phyloP scores from a whole-genome alignment of 352 stramenopile species.

The Pythium periplocum region DNA sequence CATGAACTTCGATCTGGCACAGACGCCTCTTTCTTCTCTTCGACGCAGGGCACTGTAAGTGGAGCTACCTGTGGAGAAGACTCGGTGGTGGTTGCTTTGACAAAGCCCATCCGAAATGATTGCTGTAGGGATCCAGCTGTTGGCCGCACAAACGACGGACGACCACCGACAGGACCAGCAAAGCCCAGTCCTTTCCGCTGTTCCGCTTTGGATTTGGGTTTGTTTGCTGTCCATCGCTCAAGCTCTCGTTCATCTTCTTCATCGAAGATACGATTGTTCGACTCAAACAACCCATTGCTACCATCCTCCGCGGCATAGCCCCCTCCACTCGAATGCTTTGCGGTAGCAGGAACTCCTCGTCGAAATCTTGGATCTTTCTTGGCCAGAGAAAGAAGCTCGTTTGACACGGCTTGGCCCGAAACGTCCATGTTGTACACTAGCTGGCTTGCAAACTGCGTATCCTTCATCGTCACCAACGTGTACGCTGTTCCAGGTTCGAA shows the following conservation, averaged over 20 bases:
- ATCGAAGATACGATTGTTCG: conserved; percentile 11
- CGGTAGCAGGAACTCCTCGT: conserved; percentile 22
- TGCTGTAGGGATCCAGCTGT: not conserved
- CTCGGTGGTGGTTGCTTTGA: conserved; percentile 22
- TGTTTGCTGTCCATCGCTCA: conserved; percentile 49
- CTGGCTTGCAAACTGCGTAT: conserved; percentile 68
- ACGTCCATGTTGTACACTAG: conserved; percentile 85
- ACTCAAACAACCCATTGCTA: not conserved
- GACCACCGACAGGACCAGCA: conserved; percentile 9
- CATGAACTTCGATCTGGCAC: no score
- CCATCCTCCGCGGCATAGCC: not conserved
- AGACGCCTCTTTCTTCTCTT: no score
- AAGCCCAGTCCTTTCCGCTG: conserved; percentile 74
- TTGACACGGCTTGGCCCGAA: conserved; percentile 46
- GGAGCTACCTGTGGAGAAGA: no score
- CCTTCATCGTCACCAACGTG: conserved; percentile 69
- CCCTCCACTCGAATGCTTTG: not conserved
- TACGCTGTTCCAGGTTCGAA: conserved; percentile 80
- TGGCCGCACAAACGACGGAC: conserved; percentile 13
- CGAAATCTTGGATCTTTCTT: conserved; percentile 44
- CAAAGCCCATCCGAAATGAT: conserved; percentile 30
- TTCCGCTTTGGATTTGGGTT: conserved; percentile 51
- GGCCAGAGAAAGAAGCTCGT: conserved; percentile 56
- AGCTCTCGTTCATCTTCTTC: conserved; percentile 49
- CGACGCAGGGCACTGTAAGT: no score